Base-by-base conservation (phyloP, 257 asterid species). In the Leonotis leonurus region DNA sequence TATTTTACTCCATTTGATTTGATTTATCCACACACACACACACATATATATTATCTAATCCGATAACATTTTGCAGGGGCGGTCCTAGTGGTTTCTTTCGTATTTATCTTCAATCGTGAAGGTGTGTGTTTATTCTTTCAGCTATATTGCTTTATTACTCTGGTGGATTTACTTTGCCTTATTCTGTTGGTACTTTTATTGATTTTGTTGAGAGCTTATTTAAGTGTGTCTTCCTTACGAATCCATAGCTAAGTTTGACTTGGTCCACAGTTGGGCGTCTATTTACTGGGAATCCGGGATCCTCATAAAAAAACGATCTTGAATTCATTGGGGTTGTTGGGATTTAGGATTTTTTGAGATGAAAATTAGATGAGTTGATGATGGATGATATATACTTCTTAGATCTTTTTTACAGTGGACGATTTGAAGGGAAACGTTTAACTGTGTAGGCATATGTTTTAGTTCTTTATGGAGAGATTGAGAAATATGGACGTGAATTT, bases 71-170 rank as follows among this genome's bases (percentile, higher is more conserved):
- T 35, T 55, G 57, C 37, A 56, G 74, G 62, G 64, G 62, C 65
- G 60, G 54, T 39, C 29, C 62, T 55, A 17, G n/a, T 56, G 40
- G 39, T 56, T 49, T 40, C 36, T 22, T 20, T 30, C 59, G 17
- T 49, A 22, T 69, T 58, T 49, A 16, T 40, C n/a, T 53, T 43
- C 68, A 11, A 26, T 39, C 43, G 40, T 25, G 3, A 50, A 68
- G 78, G 78, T 73, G 58, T 64, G 70, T 68, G 0, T 55, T 56
- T 26, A 36, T 36, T 61, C 8, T 21, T 12, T 18, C 30, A 30
- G 5, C 12, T 43, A 14, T 46, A 43, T 37, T 45, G 30, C 14
- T 44, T 46, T 39, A 4, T 5, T 55, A 1, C 30, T 17, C 22
- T 35, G 48, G 30, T 33, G 20, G 59, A 10, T 68, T 27, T 29